Percentiles rank a stretch among this genome's conserved stretches.
These are phyloP conservation scores for Globisporangium mamillatum DNA, from an alignment of 352 stramenopile genomes.

Conservation along the genomic window DNA sequence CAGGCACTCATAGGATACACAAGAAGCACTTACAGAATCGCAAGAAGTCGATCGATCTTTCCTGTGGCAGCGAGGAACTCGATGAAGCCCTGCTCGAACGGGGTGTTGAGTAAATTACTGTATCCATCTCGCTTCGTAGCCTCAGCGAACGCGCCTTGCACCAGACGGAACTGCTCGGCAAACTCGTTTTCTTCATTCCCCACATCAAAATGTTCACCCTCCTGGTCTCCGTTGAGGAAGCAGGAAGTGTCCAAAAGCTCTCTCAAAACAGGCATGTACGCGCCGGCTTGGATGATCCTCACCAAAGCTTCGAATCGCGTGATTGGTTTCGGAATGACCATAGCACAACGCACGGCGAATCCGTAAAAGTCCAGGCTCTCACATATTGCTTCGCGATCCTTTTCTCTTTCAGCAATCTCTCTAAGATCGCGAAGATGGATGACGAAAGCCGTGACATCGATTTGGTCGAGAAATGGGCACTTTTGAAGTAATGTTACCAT, in stretches of 20 bases:
- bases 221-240: constrained; percentile 21
- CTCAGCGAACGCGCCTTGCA: constrained; percentile 41
- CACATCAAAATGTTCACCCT: constrained; percentile 1
- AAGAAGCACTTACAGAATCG: constrained; percentile 20
- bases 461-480: constrained; percentile 58
- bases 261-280: constrained; percentile 37
- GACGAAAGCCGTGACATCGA: constrained; percentile 50
- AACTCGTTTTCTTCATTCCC: constrained; percentile 21
- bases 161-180: constrained; percentile 33
- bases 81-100: constrained; percentile 44
- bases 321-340: constrained; percentile 40
- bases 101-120: constrained; percentile 23
- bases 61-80: constrained; percentile 43
- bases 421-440: constrained; percentile 43
- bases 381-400: constrained; percentile 15
- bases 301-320: constrained; percentile 37
- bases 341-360: constrained; percentile 45
- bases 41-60: constrained; percentile 20
- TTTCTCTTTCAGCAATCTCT: constrained; percentile 20
- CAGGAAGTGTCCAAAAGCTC: constrained; percentile 35
- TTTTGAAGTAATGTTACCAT: constrained; percentile 45
- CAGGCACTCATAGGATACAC: background rate
- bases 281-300: constrained; percentile 42
- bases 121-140: constrained; percentile 29
- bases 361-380: constrained; percentile 31